These are phyloP conservation scores for Irpex sp. DNA, from an alignment of 1,284 basidiomycete genomes.

Conservation along the genomic window DNA sequence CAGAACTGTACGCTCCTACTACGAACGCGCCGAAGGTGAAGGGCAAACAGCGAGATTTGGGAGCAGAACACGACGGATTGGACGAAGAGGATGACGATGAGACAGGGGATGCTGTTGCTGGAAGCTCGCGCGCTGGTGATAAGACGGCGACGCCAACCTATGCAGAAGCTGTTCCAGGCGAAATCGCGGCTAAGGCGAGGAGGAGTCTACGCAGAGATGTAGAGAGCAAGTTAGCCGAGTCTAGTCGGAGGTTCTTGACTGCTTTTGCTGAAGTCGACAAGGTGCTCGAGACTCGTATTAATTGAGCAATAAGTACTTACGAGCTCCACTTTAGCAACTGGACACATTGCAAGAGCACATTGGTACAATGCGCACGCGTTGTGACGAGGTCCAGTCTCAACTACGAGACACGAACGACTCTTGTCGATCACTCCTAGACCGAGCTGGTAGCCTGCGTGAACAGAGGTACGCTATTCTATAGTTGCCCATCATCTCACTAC, in stretches of 20 bases:
- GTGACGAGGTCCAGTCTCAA: conserved; percentile 78
- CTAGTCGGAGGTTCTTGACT: conserved; percentile 74
- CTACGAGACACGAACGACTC: conserved; percentile 72
- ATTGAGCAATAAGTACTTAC: conserved; percentile 7
- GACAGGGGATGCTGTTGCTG: conserved; percentile 20
- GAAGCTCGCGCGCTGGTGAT: conserved; percentile 13
- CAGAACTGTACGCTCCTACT: conserved; percentile 57
- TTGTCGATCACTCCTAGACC: conserved; percentile 80
- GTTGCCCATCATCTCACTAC: neutral
- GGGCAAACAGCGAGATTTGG: conserved; percentile 24
- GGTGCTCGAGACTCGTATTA: conserved; percentile 41
- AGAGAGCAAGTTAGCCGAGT: conserved; percentile 73
- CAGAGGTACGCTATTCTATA: conserved; percentile 54
- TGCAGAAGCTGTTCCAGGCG: conserved; percentile 31
- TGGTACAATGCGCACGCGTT: conserved; percentile 71
- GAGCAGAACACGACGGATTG: conserved; percentile 28
- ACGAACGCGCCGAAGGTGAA: conserved; percentile 14
- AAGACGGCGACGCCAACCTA: conserved; percentile 12
- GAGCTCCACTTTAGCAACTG: conserved; percentile 57
- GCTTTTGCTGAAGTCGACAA: conserved; percentile 85
- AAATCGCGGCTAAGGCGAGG: conserved; percentile 64
- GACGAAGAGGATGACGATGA: conserved; percentile 23
- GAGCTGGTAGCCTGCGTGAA: conserved; percentile 76
- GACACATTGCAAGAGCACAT: conserved; percentile 72
- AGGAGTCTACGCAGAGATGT: conserved; percentile 80